These are phyloP conservation scores for Pseudogymnoascus destructans DNA, from an alignment of 2,329 filamentous ascomycete genomes.

Conservation along the genomic window DNA sequence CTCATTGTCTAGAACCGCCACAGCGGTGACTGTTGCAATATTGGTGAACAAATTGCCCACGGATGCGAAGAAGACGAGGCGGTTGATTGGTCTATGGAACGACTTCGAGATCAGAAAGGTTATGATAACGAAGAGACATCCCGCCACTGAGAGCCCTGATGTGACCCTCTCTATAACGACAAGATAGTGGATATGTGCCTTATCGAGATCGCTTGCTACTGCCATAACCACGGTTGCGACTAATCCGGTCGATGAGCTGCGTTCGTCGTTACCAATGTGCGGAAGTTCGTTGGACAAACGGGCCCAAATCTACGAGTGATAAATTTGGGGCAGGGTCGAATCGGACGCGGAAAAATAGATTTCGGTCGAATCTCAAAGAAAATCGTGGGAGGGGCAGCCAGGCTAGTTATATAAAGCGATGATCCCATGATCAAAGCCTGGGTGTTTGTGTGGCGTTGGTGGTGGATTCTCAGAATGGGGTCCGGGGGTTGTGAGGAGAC, in stretches of 20 bases:
- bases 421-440: background rate
- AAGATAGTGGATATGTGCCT: slow-evolving; percentile 37
- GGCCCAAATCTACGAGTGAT: background rate
- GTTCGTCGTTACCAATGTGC: background rate
- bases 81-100: slow-evolving; percentile 79
- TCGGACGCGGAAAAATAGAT: background rate
- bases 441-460: background rate
- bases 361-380: background rate
- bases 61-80: slow-evolving; percentile 71
- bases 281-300: background rate
- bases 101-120: slow-evolving; percentile 53
- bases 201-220: background rate
- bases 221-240: background rate
- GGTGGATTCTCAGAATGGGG: slow-evolving; percentile 6
- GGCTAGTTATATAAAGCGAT: background rate
- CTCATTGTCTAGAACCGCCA: slow-evolving; percentile 38
- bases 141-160: slow-evolving; percentile 58
- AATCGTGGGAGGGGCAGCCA: background rate
- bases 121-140: slow-evolving; percentile 56
- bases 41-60: slow-evolving; percentile 71
- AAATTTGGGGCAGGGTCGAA: background rate
- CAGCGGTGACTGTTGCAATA: slow-evolving; percentile 61
- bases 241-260: background rate
- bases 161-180: slow-evolving; percentile 52
- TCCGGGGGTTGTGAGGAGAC: slow-evolving; percentile 1